Conservation (phyloP, 139 green algal species). For the Raphidocelis subcapitata region DNA sequence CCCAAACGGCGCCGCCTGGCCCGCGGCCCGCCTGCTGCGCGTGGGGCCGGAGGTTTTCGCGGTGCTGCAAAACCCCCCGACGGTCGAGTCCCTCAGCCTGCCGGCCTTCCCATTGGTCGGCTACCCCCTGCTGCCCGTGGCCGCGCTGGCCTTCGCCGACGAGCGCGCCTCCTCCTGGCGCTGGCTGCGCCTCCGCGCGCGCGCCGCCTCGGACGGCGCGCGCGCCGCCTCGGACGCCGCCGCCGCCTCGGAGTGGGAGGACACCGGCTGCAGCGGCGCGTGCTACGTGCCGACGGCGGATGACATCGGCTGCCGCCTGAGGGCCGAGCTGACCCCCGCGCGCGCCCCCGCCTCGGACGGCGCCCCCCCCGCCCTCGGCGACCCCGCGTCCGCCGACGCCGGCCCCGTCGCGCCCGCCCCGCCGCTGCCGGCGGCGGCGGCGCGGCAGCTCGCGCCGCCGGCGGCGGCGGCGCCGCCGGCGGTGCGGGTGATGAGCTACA, state of each 20-base stretch:
- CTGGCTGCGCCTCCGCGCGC: slow-evolving; percentile 22
- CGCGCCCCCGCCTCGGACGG: neutral
- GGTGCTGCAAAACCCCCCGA: slow-evolving; percentile 69
- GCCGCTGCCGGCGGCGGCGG: neutral
- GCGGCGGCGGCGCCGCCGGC: slow-evolving; percentile 4
- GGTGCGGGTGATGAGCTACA: slow-evolving; percentile 87
- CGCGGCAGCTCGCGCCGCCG: slow-evolving; percentile 17
- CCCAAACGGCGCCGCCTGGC: slow-evolving; percentile 70
- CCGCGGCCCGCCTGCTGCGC: slow-evolving; percentile 49
- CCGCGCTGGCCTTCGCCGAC: slow-evolving; percentile 52
- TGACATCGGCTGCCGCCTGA: slow-evolving; percentile 62
- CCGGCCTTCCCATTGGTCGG: slow-evolving; percentile 44
- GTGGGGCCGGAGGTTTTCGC: slow-evolving; percentile 48
- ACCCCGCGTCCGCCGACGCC: slow-evolving; percentile 4
- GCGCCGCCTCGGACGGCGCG: neutral
- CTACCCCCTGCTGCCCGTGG: slow-evolving; percentile 40
- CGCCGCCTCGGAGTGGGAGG: slow-evolving; percentile 26
- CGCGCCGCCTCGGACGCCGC: too few relatives aligned
- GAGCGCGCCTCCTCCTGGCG: slow-evolving; percentile 23
- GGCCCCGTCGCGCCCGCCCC: slow-evolving; percentile 51
- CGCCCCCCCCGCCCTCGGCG: neutral
- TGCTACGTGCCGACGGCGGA: slow-evolving; percentile 53
- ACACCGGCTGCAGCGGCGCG: slow-evolving; percentile 32
- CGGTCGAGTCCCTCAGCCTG: slow-evolving; percentile 36
- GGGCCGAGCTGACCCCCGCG: slow-evolving; percentile 62